Evolutionary conservation across 2,329 filamentous ascomycete species (phyloP).

Genomic region (Nothophaeocryptopus gaeumannii): DNA sequence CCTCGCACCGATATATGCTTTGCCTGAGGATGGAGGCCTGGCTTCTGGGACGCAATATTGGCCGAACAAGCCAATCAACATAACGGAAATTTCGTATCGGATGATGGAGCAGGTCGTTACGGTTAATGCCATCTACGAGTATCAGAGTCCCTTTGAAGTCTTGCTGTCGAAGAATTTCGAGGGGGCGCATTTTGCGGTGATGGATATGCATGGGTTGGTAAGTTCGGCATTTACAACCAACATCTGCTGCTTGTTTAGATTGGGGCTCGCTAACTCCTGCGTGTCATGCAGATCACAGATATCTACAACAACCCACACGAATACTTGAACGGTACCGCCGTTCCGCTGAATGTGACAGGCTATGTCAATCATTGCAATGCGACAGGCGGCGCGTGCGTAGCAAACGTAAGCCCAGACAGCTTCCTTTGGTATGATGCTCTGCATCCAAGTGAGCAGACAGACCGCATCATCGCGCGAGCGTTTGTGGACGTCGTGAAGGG

Average conservation of each 20-base stretch:
- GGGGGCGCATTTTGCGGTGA: constrained; percentile 61
- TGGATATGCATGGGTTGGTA: constrained; percentile 63
- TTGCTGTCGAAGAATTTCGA: constrained; percentile 44
- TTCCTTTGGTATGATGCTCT: constrained; percentile 74
- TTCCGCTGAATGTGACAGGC: constrained; percentile 60
- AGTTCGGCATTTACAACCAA: too few relatives aligned
- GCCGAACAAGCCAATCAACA: constrained; percentile 48
- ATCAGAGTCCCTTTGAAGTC: constrained; percentile 50
- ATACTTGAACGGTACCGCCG: constrained; percentile 60
- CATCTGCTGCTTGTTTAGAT: too few relatives aligned
- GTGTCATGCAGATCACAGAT: constrained; percentile 52
- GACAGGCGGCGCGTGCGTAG: constrained; percentile 41
- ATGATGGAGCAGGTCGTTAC: constrained; percentile 53
- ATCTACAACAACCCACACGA: constrained; percentile 59
- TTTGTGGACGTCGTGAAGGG: constrained; percentile 57
- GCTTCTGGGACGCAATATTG: constrained; percentile 48
- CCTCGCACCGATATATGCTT: constrained; percentile 64
- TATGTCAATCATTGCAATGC: constrained; percentile 56
- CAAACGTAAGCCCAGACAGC: constrained; percentile 50
- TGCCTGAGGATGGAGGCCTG: constrained; percentile 35
- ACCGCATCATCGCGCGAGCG: constrained; percentile 55
- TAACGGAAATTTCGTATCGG: constrained; percentile 49
- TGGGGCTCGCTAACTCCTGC: background rate
- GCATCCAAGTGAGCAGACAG: constrained; percentile 66
- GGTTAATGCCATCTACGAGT: constrained; percentile 53